Base-by-base conservation (phyloP, 257 asterid genomes). In the Henckelia pumila region DNA sequence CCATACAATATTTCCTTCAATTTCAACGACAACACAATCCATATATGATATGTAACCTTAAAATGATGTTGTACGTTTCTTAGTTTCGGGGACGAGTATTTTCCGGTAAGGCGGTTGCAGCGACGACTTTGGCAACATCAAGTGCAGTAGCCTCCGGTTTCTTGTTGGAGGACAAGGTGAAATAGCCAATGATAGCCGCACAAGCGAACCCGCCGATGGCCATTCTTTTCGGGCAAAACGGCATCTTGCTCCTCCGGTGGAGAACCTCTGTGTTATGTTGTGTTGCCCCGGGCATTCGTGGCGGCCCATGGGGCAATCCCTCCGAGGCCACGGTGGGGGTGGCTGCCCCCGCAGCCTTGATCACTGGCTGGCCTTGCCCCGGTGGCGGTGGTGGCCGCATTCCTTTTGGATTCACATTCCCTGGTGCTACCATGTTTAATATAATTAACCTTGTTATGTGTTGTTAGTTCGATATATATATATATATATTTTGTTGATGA, bases 81-180 rank as follows among this genome's bases (percentile, higher is more conserved):
- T 77, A 84, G 25, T 66, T 75, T 20, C 86, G 77, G 67, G 86
- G 92, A 66, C 56, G 90, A 28, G 87, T 79, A 64, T 83, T 77
- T 16, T 74, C 78, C 2, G 85, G 63, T 3, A 68, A 35, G 50
- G 83, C 85, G 29, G 85, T 78, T 65, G 86, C 87, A 2, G 81
- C 70, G 24, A 75, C 76, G 11, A 92, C 97, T 76, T 66, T 86
- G 4, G 96, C 98, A 1, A 89, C 97, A 30, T 93, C 98, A 25
- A 81, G 44, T 32, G 97, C 95, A n/a, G 87, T 77, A 10, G 89
- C 95, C 70, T 90, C 97, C 0, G 92, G 82, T 71, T 86, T 86
- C 78, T 88, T 88, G 61, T 84, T 71, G 10, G 88, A 47, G 73
- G 81, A 90, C 71, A 90, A 61, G 2, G 96, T 85, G 24, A 90